Base-by-base conservation (phyloP, 305 asterid species). In the Ilex paraguariensis region DNA sequence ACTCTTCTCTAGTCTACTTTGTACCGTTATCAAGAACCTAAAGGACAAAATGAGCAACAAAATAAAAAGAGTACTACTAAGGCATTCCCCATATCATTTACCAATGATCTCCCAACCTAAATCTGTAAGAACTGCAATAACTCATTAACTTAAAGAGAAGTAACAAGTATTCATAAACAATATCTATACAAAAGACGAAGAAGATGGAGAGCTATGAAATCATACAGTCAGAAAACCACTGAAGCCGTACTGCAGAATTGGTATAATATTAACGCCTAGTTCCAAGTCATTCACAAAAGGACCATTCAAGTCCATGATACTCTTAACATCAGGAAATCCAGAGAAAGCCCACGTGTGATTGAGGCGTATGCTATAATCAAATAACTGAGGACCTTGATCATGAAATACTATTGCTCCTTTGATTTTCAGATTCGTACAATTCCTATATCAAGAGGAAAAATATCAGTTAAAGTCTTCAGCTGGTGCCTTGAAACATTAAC, bases 281-380 rank as follows among this genome's bases (percentile, higher is more conserved):
- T 79, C 81, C 93, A 93, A 78, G 77, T 93, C 99, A 83, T 93
- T 88, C 66, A 93, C 82, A 82, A 71, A 93, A 59, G 99, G 95
- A 65, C 99, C 99, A 69, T 93, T 93, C 50, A 76, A 74, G 66
- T 93, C 99, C 99, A 93, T 93, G 76, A 93, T 93, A 70, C 87
- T 72, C 39, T 67, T 84, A 66, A 90, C 74, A 78, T 90, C 67
- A 55, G 99, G 99, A 78, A 93, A 93, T 71, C 99, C 99, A 14
- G 97, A 77, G 79, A 90, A 83, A 10, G 99, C 99, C 99, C 99
- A 93, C 51, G 99, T 87, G 79, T 93, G 97, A 75, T 93, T 93
- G 82, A 93, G 77, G 73, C 99, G 93, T 80, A 93, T 93, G 84
- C 99, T 90, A 63, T 93, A 93, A 78, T 93, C 99, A 81, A 81